Evolutionary conservation across 129 eudicot genomes (phyloP).

Genomic region (Escallonia herrerae): DNA sequence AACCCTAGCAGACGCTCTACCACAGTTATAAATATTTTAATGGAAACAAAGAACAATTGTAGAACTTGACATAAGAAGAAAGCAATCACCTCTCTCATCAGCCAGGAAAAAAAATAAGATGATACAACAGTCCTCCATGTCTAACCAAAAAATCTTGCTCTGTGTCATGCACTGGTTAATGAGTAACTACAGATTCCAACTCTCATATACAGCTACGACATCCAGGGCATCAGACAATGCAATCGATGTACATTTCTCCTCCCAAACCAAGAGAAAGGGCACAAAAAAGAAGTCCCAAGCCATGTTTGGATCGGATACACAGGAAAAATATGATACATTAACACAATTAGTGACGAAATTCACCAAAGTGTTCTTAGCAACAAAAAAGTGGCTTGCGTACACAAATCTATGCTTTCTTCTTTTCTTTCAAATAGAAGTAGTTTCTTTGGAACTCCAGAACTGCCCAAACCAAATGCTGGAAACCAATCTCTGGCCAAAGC

Average conservation of each 20-base stretch:
- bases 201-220: background rate
- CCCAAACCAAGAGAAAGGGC: conserved; percentile 1
- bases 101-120: background rate
- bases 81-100: background rate
- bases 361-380: background rate
- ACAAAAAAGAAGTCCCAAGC: conserved; percentile 8
- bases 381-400: background rate
- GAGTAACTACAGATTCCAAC: background rate
- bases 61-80: too few species aligned
- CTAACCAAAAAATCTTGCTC: background rate
- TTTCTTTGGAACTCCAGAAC: conserved; percentile 57
- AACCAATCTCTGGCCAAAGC: conserved; percentile 79
- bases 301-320: background rate
- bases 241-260: background rate
- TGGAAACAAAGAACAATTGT: too few species aligned
- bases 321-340: background rate
- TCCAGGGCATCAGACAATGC: background rate
- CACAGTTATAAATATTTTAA: too few species aligned
- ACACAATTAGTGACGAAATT: background rate
- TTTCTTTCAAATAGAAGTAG: conserved; percentile 37
- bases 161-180: background rate
- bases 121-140: background rate
- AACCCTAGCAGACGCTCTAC: too few species aligned
- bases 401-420: conserved; percentile 28
- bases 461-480: conserved; percentile 55